Evolutionary conservation across 495 filamentous ascomycete genomes (phyloP).

Genomic region (Penicillium paxilli): DNA sequence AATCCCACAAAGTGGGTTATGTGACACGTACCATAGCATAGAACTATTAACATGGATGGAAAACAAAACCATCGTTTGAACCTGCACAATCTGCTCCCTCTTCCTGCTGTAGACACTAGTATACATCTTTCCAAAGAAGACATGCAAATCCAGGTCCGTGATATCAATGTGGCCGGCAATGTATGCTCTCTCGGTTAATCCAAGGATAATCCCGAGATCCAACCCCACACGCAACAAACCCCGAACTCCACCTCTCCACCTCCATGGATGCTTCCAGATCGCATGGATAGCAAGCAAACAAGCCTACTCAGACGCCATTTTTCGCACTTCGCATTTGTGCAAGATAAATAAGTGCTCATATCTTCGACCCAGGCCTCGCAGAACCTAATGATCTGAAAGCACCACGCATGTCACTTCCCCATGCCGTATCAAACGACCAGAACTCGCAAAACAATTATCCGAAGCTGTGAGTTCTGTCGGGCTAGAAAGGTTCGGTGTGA

Average conservation of each 20-base stretch:
- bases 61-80: slow-evolving; percentile 28
- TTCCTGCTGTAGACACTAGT: background rate
- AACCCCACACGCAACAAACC: background rate
- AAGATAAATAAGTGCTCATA: background rate
- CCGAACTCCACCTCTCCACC: background rate
- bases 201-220: background rate
- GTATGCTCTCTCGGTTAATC: background rate
- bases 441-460: background rate
- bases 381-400: background rate
- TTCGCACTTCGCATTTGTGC: too few relatives aligned
- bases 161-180: background rate
- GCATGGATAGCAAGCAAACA: too few relatives aligned
- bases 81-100: background rate
- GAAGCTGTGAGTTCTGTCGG: slow-evolving; percentile 5
- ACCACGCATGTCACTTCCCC: background rate
- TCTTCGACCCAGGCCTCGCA: background rate
- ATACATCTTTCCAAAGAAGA: too few relatives aligned
- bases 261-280: background rate
- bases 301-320: too few relatives aligned
- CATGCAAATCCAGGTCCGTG: too few relatives aligned
- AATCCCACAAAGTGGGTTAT: slow-evolving; percentile 24
- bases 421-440: background rate
- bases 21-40: slow-evolving; percentile 39
- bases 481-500: slow-evolving; percentile 6
- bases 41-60: slow-evolving; percentile 32